These are phyloP conservation scores for Claviceps sp. DNA, from an alignment of 2,329 filamentous ascomycete genomes.

Conservation along the genomic window DNA sequence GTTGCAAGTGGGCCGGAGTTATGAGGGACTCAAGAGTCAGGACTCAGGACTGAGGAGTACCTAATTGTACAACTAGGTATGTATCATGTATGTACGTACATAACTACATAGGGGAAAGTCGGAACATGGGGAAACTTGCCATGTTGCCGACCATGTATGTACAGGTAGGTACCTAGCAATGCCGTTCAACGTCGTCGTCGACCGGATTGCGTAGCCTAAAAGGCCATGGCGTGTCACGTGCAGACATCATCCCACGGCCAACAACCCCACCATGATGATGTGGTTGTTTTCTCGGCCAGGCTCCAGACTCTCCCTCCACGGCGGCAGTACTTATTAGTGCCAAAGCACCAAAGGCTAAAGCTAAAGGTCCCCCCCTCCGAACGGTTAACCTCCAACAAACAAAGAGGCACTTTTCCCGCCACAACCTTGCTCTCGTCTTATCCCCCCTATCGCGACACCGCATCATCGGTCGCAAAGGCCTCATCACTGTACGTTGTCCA, in stretches of 20 bases:
- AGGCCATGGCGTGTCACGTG: constrained; percentile 17
- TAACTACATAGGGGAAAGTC: too few species aligned
- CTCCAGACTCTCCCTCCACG: constrained; percentile 11
- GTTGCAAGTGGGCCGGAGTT: too few species aligned
- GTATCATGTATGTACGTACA: too few species aligned
- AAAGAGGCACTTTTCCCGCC: constrained; percentile 7
- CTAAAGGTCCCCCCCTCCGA: not conserved
- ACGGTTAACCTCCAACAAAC: constrained; percentile 4
- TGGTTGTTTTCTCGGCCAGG: constrained; percentile 20
- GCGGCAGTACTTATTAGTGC: constrained; percentile 4
- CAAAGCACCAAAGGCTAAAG: constrained; percentile 1
- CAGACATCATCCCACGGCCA: constrained; percentile 14
- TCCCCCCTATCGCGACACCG: constrained; percentile 1
- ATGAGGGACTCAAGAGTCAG: too few species aligned
- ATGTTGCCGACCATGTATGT: not conserved
- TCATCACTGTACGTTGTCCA: not conserved
- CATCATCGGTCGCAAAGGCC: constrained; percentile 1
- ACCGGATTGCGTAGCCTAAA: constrained; percentile 1
- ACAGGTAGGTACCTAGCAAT: not conserved
- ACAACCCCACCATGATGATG: constrained; percentile 17
- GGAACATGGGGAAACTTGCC: too few species aligned
- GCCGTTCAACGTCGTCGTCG: not conserved
- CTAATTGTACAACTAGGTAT: too few species aligned
- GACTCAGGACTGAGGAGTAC: too few species aligned
- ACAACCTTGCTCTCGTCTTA: not conserved